These are phyloP conservation scores for Solanum boliviense DNA, from an alignment of 257 asterid genomes.

Conservation along the genomic window DNA sequence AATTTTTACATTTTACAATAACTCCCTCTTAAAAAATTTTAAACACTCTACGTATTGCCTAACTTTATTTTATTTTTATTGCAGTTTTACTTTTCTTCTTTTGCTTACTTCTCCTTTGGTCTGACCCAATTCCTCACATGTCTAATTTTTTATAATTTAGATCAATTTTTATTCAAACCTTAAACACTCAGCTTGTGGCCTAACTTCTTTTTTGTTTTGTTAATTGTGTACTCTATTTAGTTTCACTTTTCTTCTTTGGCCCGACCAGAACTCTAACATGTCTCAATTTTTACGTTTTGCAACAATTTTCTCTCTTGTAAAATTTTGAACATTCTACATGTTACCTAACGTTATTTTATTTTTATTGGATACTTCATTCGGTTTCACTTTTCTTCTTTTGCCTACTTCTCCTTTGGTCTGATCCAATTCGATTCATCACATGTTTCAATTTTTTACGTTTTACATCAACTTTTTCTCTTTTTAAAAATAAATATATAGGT, in stretches of 20 bases:
- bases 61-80: neutral
- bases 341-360: too few relatives aligned
- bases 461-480: neutral
- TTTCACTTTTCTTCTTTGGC: neutral
- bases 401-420: neutral
- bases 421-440: neutral
- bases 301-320: too few relatives aligned
- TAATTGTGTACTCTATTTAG: too few relatives aligned
- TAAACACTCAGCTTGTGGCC: too few relatives aligned
- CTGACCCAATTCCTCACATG: neutral
- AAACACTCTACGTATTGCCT: neutral
- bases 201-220: too few relatives aligned
- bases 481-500: neutral
- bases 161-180: too few relatives aligned
- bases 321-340: too few relatives aligned
- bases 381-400: neutral
- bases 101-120: too few relatives aligned
- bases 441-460: neutral
- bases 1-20: neutral
- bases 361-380: neutral
- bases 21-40: neutral
- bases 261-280: neutral
- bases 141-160: neutral
- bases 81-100: too few relatives aligned
- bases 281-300: neutral